Evolutionary conservation across 1,284 basidiomycete species (phyloP).

Genomic region (Ustilago xerochloae): DNA sequence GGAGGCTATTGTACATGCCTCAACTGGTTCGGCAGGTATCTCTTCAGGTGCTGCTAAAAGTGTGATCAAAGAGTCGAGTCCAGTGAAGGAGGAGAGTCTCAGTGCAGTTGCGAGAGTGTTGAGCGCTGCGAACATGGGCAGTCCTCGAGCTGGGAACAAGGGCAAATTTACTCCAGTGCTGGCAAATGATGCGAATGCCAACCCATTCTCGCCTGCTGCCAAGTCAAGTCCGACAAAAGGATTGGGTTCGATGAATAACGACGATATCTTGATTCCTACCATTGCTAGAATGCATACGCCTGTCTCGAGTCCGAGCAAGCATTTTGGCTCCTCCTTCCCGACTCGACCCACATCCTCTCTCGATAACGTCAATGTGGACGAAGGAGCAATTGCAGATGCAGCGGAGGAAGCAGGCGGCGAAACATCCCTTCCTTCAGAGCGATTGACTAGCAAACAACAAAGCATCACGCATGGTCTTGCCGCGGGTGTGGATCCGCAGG

Average conservation of each 20-base stretch:
- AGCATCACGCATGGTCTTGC: background rate
- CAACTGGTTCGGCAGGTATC: background rate
- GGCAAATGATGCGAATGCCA: conserved; percentile 15
- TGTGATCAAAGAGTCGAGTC: conserved; percentile 1
- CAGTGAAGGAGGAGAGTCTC: conserved; percentile 42
- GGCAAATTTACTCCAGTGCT: conserved; percentile 21
- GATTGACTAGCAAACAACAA: too few relatives aligned
- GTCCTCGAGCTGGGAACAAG: conserved; percentile 24
- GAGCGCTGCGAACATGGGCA: conserved; percentile 16
- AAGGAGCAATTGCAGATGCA: background rate
- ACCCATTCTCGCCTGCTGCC: conserved; percentile 23
- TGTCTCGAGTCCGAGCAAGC: conserved; percentile 28
- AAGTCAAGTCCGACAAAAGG: conserved; percentile 38
- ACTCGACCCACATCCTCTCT: background rate
- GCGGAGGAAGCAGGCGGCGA: background rate
- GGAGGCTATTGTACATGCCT: conserved; percentile 47
- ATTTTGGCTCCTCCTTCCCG: conserved; percentile 17
- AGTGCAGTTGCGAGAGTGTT: conserved; percentile 39
- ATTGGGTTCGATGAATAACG: conserved; percentile 32
- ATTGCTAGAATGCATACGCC: conserved; percentile 40
- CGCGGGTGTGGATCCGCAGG: conserved; percentile 26
- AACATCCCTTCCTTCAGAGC: too few relatives aligned
- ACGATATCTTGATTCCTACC: conserved; percentile 46
- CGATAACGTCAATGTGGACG: background rate
- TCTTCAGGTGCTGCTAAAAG: conserved; percentile 8